Evolutionary conservation across 2,329 filamentous ascomycete genomes (phyloP), one percentile per base, ranked within the genome.

Genomic region (Diaporthe sp.): DNA sequence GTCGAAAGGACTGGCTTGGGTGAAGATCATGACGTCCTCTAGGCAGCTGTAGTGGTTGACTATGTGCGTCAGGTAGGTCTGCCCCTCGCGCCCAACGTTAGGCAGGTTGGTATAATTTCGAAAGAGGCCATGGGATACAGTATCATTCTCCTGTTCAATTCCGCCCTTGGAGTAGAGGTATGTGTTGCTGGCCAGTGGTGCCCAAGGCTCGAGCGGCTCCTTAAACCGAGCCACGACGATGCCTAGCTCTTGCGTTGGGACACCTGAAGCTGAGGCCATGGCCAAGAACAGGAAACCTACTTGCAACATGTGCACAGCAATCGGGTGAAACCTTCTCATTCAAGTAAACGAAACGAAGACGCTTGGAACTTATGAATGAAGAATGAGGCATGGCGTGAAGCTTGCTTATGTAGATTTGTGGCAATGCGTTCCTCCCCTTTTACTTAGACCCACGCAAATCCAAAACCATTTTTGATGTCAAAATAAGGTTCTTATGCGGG

Each of bases 161-260:
- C 31, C 47, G 39, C 77, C 77, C 34, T 77, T 78, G 25, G 76
- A 68, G 67, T 78, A 78, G 51, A 78, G n/a, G 65, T 77, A 77
- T 2, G 76, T 78, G 34, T 53, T 67, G 4, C 53, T 47, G 1
- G 76, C 73, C 53, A 77, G 47, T 2, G 73, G 49, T 3, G 55
- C 51, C 76, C 76, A 78, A 1, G 73, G 76, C 3, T 78, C 73
- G 53, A 78, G 76, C 7, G 76, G 22, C 51, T 78, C 77, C 57
- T 71, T 76, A 58, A 73, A 78, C 25, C 77, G 73, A 1, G 77
- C 77, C 49, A 74, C 71, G 7, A 78, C 76, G 47, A 78, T 72
- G 44, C 77, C 73, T 1, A 78, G 57, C 15, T 49, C 12, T n/a
- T 61, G 37, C n/a, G 37, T 28, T 20, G 58, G 58, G 9, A 37